Evolutionary conservation across 2,329 filamentous ascomycete species (phyloP).

Genomic region (Rugonectria rugulosa): DNA sequence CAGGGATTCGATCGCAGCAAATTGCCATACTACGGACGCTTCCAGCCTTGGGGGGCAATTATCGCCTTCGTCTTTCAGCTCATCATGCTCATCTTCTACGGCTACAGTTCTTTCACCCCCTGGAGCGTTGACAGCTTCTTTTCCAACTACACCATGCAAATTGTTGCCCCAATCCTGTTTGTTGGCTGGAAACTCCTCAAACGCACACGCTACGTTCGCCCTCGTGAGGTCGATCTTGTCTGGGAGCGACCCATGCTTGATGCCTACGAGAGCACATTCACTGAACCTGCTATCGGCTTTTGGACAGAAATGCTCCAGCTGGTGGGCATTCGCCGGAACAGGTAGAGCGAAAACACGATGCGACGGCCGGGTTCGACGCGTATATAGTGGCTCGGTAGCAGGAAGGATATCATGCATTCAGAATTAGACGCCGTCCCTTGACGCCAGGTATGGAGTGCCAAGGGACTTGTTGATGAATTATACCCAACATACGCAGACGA

Average conservation of each 20-base stretch:
- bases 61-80: constrained; percentile 53
- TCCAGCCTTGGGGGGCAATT: constrained; percentile 66
- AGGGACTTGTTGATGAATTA: constrained; percentile 30
- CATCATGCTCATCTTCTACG: constrained; percentile 58
- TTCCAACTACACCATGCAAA: constrained; percentile 64
- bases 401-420: neutral
- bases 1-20: constrained; percentile 60
- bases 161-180: constrained; percentile 62
- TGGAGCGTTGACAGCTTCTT: constrained; percentile 60
- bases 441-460: constrained; percentile 2
- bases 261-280: constrained; percentile 62
- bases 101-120: constrained; percentile 59
- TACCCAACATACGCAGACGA: constrained; percentile 33
- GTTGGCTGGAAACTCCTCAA: constrained; percentile 70
- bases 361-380: neutral
- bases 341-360: constrained; percentile 11
- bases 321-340: constrained; percentile 27
- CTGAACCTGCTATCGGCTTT: constrained; percentile 58
- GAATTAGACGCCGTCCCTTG: neutral
- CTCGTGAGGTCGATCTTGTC: constrained; percentile 65
- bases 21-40: constrained; percentile 64
- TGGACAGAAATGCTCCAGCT: constrained; percentile 58
- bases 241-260: constrained; percentile 69
- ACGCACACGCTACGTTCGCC: constrained; percentile 60
- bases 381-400: neutral